phyloP scores from a whole-genome alignment of 495 filamentous ascomycete species.

The Lepraria neglecta region DNA sequence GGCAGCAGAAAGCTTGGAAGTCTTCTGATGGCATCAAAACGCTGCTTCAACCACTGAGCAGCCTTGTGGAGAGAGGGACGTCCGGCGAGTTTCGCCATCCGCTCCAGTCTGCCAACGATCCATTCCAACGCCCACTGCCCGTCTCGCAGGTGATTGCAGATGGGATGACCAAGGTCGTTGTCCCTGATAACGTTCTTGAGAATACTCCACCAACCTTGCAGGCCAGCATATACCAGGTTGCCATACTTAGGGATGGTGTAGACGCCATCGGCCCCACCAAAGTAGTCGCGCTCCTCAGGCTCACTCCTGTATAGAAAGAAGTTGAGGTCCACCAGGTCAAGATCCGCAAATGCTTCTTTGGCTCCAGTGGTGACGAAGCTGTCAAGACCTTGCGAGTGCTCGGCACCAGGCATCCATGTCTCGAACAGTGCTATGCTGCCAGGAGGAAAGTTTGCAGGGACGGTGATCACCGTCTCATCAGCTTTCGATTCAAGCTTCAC shows the following conservation, averaged over 20 bases:
- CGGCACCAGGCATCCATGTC: slow-evolving; percentile 83
- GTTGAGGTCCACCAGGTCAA: slow-evolving; percentile 78
- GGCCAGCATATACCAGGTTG: slow-evolving; percentile 83
- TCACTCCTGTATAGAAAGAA: slow-evolving; percentile 89
- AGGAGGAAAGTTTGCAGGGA: slow-evolving; percentile 77
- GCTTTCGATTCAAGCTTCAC: slow-evolving; percentile 59
- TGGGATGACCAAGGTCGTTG: slow-evolving; percentile 86
- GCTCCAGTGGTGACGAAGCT: slow-evolving; percentile 76
- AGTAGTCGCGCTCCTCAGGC: slow-evolving; percentile 80
- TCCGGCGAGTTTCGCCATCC: slow-evolving; percentile 53
- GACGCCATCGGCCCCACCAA: slow-evolving; percentile 70
- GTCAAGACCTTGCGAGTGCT: slow-evolving; percentile 74
- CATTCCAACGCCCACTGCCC: slow-evolving; percentile 96
- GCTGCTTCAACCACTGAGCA: slow-evolving; percentile 70
- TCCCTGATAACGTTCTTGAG: slow-evolving; percentile 76
- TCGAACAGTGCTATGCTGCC: slow-evolving; percentile 93
- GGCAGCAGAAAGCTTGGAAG: slow-evolving; percentile 87
- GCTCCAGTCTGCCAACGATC: slow-evolving; percentile 69
- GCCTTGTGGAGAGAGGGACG: slow-evolving; percentile 56
- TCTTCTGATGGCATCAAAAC: slow-evolving; percentile 74
- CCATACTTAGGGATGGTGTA: slow-evolving; percentile 83
- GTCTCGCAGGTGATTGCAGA: slow-evolving; percentile 86
- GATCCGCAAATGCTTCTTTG: slow-evolving; percentile 66
- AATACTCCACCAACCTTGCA: slow-evolving; percentile 98
- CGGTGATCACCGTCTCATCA: slow-evolving; percentile 68